phyloP scores from a whole-genome alignment of 306 rosid genomes.

The Rosa rugosa region DNA sequence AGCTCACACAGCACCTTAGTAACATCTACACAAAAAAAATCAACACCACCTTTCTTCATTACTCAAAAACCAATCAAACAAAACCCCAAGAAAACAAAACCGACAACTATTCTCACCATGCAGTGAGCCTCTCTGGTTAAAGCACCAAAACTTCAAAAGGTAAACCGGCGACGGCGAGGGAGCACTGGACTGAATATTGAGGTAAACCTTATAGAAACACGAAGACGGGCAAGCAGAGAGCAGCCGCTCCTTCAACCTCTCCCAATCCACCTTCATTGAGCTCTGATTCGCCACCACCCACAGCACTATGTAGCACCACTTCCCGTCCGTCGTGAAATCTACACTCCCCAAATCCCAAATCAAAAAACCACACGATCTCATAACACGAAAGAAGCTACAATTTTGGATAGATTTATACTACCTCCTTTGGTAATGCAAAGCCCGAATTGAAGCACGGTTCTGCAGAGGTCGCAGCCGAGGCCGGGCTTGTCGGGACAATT shows the following conservation, averaged over 20 bases:
- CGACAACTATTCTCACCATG: slow-evolving; percentile 43
- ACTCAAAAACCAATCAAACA: background rate
- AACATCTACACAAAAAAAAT: slow-evolving; percentile 45
- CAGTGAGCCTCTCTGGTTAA: slow-evolving; percentile 65
- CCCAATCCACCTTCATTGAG: slow-evolving; percentile 63
- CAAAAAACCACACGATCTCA: background rate
- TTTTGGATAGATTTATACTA: background rate
- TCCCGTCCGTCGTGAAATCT: slow-evolving; percentile 87
- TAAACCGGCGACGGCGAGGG: slow-evolving; percentile 55
- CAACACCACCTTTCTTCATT: background rate
- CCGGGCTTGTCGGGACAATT: slow-evolving; percentile 89
- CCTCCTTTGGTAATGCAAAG: slow-evolving; percentile 66
- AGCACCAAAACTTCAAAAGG: slow-evolving; percentile 63
- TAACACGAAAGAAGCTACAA: background rate
- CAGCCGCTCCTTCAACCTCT: slow-evolving; percentile 60
- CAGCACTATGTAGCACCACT: slow-evolving; percentile 74
- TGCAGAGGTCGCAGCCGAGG: slow-evolving; percentile 78
- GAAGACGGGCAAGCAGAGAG: slow-evolving; percentile 64
- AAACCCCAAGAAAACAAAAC: background rate
- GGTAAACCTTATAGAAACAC: slow-evolving; percentile 45
- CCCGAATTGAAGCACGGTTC: slow-evolving; percentile 68
- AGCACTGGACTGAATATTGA: slow-evolving; percentile 34
- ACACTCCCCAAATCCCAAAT: background rate
- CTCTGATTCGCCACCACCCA: slow-evolving; percentile 66
- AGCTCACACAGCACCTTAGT: slow-evolving; percentile 73